Base-by-base conservation (phyloP, 495 filamentous ascomycete genomes). In the Podospora australis region DNA sequence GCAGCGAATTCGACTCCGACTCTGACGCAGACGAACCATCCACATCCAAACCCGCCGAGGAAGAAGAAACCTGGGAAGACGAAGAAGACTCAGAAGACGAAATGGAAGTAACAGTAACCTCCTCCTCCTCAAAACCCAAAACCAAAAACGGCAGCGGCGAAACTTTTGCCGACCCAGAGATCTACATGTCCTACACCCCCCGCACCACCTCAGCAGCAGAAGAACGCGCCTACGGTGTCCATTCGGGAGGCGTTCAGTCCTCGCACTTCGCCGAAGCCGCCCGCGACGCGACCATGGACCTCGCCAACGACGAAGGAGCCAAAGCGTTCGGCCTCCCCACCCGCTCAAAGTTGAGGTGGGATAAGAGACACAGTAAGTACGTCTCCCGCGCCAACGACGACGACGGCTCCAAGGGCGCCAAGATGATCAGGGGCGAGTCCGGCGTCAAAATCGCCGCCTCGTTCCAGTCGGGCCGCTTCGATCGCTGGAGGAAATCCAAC, bases 291-390 rank as follows among this genome's bases (percentile, higher is more conserved):
- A 84, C 87, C 24, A 91, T 98, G 84, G 91, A 98, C 63, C 79
- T 98, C 2, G 80, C 73, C 25, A 86, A 84, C 54, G 88, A 95
- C 67, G 92, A 96, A 47, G 84, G 86, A 6, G 77, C 77, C 32
- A 84, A 82, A 48, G 73, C 75, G 8, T 90, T 94, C 60, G 89
- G 74, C 32, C 81, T 86, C 57, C 80, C 86, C 1, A 78, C 79
- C 17, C 78, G 80, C 58, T 74, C 81, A 29, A 80, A 82, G 39
- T 79, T 92, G 81, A 80, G 90, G 46, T 98, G 92, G 92, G 92
- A 98, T 71, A 95, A 96, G 77, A 90, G 92, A 59, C 79, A 82
- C 56, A 91, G 86, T 69, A 97, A 96, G 69, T 98, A 96, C 68
- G 91, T 98, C 6, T 70, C 84, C 2, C 77, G 83, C 21, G 82